These are phyloP conservation scores for Cladophialophora psammophila DNA, from an alignment of 2,329 filamentous ascomycete species.

Conservation along the genomic window DNA sequence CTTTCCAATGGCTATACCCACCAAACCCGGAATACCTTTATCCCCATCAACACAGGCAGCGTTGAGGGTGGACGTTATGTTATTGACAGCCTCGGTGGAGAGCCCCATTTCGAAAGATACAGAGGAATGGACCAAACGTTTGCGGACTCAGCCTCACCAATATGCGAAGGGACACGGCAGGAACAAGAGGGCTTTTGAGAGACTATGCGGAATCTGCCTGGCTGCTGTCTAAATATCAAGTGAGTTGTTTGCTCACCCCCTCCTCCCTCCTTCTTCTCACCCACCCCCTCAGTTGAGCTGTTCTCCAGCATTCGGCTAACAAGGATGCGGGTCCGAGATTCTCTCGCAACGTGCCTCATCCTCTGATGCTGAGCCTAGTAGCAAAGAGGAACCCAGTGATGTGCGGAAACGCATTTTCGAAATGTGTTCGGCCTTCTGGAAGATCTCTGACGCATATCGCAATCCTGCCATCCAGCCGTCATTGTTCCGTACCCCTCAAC, in stretches of 20 bases:
- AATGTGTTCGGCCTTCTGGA: neutral
- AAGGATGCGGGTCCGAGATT: conserved; percentile 15
- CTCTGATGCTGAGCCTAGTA: neutral
- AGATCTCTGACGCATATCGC: neutral
- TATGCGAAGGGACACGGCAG: neutral
- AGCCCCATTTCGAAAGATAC: conserved; percentile 23
- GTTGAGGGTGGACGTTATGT: conserved; percentile 22
- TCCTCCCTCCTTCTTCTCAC: neutral
- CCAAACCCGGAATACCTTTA: conserved; percentile 47
- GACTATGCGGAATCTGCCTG: neutral
- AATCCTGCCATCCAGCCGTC: neutral
- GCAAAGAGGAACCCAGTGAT: neutral
- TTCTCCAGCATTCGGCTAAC: neutral
- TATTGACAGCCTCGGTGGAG: conserved; percentile 26
- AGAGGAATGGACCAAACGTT: neutral
- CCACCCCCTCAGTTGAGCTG: neutral
- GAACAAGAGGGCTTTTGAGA: neutral
- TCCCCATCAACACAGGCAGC: conserved; percentile 45
- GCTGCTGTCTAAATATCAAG: conserved; percentile 9
- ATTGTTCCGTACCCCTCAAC: neutral
- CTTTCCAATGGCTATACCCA: conserved; percentile 39
- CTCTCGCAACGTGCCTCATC: neutral
- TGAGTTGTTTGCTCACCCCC: conserved; percentile 1
- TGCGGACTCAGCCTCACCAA: neutral
- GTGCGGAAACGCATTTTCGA: conserved; percentile 5